Evolutionary conservation across 1,139 yeast species (phyloP).

Genomic region (Zygosaccharomyces pseudobailii): DNA sequence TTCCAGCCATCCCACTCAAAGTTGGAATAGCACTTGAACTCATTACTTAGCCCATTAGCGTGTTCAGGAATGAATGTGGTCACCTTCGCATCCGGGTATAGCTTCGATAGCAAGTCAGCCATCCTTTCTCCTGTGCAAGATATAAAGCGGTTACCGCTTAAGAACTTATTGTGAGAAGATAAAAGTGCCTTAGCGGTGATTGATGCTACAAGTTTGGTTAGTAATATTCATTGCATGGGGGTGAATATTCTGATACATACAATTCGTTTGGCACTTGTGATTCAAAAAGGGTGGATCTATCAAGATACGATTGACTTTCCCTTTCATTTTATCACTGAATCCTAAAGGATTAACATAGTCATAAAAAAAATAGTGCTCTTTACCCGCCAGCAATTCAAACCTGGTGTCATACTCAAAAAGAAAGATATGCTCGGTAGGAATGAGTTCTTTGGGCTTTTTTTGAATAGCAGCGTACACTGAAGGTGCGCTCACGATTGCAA

Average conservation of each 20-base stretch:
- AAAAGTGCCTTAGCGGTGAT: slow-evolving; percentile 61
- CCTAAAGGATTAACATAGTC: slow-evolving; percentile 69
- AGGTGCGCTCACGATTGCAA: slow-evolving; percentile 83
- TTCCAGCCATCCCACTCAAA: slow-evolving; percentile 57
- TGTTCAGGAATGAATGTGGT: slow-evolving; percentile 77
- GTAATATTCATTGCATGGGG: neutral
- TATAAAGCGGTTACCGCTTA: slow-evolving; percentile 45
- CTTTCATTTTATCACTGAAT: slow-evolving; percentile 52
- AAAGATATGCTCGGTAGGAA: slow-evolving; percentile 67
- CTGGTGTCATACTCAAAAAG: slow-evolving; percentile 74
- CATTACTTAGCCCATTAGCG: slow-evolving; percentile 80
- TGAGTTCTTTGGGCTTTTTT: slow-evolving; percentile 43
- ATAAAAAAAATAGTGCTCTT: slow-evolving; percentile 59
- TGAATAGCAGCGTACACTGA: slow-evolving; percentile 83
- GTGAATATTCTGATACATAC: slow-evolving; percentile 15
- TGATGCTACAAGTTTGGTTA: slow-evolving; percentile 39
- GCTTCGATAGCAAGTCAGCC: slow-evolving; percentile 52
- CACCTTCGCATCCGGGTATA: slow-evolving; percentile 59
- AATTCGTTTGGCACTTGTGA: slow-evolving; percentile 72
- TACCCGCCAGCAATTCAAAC: slow-evolving; percentile 68
- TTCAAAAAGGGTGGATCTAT: slow-evolving; percentile 89
- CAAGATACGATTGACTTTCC: slow-evolving; percentile 66
- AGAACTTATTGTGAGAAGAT: slow-evolving; percentile 37
- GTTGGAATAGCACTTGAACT: slow-evolving; percentile 78
- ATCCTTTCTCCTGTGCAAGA: slow-evolving; percentile 89